Base-by-base conservation (phyloP, 805 yeast genomes). In the Teunomyces tritomae region DNA sequence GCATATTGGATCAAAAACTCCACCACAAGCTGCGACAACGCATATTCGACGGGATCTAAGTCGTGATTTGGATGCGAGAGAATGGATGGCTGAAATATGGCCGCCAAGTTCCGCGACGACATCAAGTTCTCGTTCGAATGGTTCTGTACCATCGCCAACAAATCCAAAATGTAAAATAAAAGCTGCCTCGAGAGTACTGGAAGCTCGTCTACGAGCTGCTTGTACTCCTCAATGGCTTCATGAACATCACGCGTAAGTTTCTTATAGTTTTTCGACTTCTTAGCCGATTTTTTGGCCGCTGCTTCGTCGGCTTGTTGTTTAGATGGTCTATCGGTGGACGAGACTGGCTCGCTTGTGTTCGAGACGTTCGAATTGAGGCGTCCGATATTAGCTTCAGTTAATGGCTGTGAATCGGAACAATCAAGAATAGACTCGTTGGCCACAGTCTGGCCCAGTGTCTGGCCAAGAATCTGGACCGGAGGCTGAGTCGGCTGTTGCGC, bases 11-110 rank as follows among this genome's bases (percentile, higher is more conserved):
- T 87, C 70, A 94, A 77, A 55, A 92, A 90, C 60, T 91, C 95
- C 24, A 94, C 85, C 29, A 89, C 96, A 6, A 83, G 76, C 55
- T 91, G 89, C 4, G 96, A 87, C 30, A 89, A 69, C 9, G 88
- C 92, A 68, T 91, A 91, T 66, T 94, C 97, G 28, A 83, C 89
- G 0, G 97, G 97, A 36, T 85, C 81, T 84, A 92, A 81, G 62
- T 91, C 97, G 64, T 94, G 97, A 54, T 78, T 79, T 4, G 97
- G 96, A 64, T 92, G 98, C 8, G 96, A 87, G 45, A 94, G 73
- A 13, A 94, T 83, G n/a, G 96, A 87, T 3, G 99, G 98, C 69
- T 94, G 99, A 71, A 94, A 94, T 48, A 94, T 88, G 1, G 98
- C 96, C 1, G 98, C 96, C 53, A 94, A 72, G 63, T 94, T 94